Conservation (phyloP, 1,284 basidiomycete species). For the Caloboletus firmus region DNA sequence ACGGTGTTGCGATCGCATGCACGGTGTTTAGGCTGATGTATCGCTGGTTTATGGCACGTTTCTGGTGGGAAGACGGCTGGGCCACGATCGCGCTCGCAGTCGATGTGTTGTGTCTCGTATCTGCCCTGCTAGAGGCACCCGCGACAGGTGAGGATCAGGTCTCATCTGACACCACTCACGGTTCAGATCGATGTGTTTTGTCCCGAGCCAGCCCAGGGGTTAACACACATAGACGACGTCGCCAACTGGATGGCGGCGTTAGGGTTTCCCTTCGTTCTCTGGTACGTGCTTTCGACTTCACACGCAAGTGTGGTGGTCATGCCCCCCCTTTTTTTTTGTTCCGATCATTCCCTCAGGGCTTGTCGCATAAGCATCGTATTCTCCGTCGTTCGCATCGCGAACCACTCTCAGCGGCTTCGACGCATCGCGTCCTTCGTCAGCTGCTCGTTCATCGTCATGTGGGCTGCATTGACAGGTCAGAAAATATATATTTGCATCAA, state of each 20-base stretch:
- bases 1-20: conserved; percentile 25
- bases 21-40: conserved; percentile 28
- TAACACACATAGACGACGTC: not conserved
- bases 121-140: not conserved
- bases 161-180: not conserved
- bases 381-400: conserved; percentile 23
- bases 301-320: too few species aligned
- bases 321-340: not conserved
- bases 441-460: conserved; percentile 27
- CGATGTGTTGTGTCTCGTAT: conserved; percentile 19
- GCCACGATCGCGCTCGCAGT: conserved; percentile 24
- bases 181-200: not conserved
- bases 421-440: conserved; percentile 10
- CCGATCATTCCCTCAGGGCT: conserved; percentile 15
- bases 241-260: conserved; percentile 18
- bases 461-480: conserved; percentile 21
- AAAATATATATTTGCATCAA: conserved; percentile 12
- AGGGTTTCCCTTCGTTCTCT: conserved; percentile 21
- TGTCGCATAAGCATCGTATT: conserved; percentile 28
- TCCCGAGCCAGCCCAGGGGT: not conserved
- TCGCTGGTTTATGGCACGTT: conserved; percentile 15
- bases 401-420: conserved; percentile 9
- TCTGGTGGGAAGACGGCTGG: conserved; percentile 34
- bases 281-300: conserved; percentile 12
- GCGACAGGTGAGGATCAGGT: conserved; percentile 7